phyloP scores from a whole-genome alignment of 2,329 filamentous ascomycete genomes.

The Fusarium musae region DNA sequence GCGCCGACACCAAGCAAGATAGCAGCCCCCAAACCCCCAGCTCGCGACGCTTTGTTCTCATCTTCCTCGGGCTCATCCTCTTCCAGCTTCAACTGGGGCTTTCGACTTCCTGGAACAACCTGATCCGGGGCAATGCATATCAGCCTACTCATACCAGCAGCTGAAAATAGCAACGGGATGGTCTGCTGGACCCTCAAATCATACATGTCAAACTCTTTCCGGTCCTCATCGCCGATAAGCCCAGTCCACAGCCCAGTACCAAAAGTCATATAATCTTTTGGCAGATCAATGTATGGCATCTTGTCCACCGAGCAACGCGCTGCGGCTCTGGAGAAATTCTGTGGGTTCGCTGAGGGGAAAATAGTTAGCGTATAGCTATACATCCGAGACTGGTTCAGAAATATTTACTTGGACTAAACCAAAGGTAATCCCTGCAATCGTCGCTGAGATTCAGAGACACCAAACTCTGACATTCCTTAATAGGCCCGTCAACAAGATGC shows the following conservation, averaged over 20 bases:
- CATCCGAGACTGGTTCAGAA: neutral
- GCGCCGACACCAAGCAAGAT: neutral
- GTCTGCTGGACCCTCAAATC: neutral
- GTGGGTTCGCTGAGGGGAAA: fast-evolving
- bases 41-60: neutral
- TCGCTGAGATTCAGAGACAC: fast-evolving
- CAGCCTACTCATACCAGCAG: neutral
- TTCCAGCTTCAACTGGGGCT: neutral
- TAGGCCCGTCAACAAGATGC: no score
- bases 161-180: neutral
- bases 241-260: fast-evolving
- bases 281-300: neutral
- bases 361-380: neutral
- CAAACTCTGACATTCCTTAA: neutral
- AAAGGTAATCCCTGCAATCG: neutral
- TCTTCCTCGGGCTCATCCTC: neutral
- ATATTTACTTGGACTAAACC: neutral
- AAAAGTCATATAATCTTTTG: neutral
- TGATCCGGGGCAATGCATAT: neutral
- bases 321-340: neutral
- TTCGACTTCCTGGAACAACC: neutral
- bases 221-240: neutral
- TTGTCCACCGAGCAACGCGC: neutral
- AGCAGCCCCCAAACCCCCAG: neutral
- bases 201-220: neutral